Percentiles rank a stretch among this genome's conserved stretches.
Evolutionary conservation across 768 basidiomycete species (phyloP).

Genomic region (Trichaptum fuscoviolaceum): DNA sequence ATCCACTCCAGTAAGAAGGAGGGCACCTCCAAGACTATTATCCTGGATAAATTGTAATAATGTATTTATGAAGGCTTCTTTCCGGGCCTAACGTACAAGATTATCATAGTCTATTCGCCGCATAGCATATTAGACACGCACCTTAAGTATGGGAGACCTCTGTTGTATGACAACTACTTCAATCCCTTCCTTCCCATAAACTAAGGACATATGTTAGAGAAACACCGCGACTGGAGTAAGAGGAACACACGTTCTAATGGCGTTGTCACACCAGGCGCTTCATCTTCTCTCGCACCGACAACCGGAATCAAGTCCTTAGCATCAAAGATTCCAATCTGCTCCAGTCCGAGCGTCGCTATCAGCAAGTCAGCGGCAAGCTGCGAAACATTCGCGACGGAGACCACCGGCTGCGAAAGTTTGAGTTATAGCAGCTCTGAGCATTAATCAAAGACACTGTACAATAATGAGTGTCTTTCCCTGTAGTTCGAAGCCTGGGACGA

Average conservation of each 20-base stretch:
- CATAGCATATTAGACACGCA: conserved; percentile 22
- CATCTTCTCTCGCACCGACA: conserved; percentile 67
- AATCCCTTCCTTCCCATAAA: conserved; percentile 51
- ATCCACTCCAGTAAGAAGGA: conserved; percentile 76
- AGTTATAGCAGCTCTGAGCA: neutral
- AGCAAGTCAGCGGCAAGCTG: conserved; percentile 75
- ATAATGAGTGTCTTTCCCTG: neutral
- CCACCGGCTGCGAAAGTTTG: conserved; percentile 45
- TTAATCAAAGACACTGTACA: neutral
- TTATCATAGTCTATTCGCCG: conserved; percentile 6
- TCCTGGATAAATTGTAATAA: conserved; percentile 53
- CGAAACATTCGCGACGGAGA: conserved; percentile 77
- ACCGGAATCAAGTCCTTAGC: conserved; percentile 60
- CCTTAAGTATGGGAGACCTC: conserved; percentile 74
- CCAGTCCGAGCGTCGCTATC: conserved; percentile 58
- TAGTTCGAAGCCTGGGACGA: neutral
- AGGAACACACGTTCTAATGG: conserved; percentile 65
- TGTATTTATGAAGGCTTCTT: conserved; percentile 57
- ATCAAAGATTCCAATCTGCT: conserved; percentile 59
- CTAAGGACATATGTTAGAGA: conserved; percentile 31
- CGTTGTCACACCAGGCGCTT: conserved; percentile 55
- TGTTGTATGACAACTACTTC: conserved; percentile 69
- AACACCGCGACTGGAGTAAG: conserved; percentile 9
- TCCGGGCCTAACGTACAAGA: conserved; percentile 42
- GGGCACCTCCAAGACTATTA: conserved; percentile 43